Evolutionary conservation across 2,329 filamentous ascomycete species (phyloP).

Genomic region (Xylaria multiplex): DNA sequence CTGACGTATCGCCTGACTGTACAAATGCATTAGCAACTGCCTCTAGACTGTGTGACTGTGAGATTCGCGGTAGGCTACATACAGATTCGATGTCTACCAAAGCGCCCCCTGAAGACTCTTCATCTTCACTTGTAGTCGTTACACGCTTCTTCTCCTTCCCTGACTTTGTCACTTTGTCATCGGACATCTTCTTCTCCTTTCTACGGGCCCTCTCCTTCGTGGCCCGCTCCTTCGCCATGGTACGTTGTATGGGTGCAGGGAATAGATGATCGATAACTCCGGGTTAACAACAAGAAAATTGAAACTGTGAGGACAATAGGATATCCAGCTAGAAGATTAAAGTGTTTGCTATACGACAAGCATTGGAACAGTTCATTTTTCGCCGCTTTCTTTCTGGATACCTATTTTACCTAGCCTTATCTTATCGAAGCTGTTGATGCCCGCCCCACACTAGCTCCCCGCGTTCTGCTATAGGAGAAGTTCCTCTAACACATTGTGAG

Average conservation of each 20-base stretch:
- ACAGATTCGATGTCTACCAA: conserved; percentile 27
- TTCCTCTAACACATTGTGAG: too few relatives aligned
- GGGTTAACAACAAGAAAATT: not conserved
- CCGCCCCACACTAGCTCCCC: conserved; percentile 16
- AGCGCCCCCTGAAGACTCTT: conserved; percentile 29
- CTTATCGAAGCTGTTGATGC: conserved; percentile 15
- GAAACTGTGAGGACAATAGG: not conserved
- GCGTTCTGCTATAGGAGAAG: not conserved
- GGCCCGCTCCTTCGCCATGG: conserved; percentile 44
- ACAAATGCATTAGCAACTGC: conserved; percentile 1
- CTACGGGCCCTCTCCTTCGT: conserved; percentile 37
- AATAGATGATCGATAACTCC: not conserved
- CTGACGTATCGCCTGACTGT: conserved; percentile 4
- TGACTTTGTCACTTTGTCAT: conserved; percentile 42
- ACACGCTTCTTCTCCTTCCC: conserved; percentile 33
- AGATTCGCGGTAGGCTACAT: not conserved
- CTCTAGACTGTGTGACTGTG: not conserved
- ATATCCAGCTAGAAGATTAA: not conserved
- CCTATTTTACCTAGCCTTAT: not conserved
- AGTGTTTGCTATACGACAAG: not conserved
- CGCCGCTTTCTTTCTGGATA: not conserved
- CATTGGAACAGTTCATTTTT: not conserved
- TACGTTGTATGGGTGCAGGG: conserved; percentile 30
- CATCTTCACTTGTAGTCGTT: conserved; percentile 23
- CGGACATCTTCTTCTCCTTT: conserved; percentile 39